Base-by-base conservation (phyloP, 2,329 filamentous ascomycete genomes). In the Ascochyta pisi region DNA sequence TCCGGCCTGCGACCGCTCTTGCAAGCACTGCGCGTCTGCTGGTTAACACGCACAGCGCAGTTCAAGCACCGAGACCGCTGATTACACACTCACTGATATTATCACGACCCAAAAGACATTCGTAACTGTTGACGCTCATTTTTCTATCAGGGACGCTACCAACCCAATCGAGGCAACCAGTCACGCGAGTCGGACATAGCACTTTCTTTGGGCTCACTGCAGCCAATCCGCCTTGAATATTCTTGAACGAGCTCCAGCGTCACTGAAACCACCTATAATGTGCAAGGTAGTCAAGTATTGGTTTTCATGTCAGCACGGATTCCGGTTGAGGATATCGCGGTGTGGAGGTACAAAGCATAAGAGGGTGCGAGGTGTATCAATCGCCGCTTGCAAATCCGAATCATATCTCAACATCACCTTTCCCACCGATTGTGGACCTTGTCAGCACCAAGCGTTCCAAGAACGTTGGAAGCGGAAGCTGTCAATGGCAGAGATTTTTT, bases 281-380 rank as follows among this genome's bases (percentile, higher is more conserved):
- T 78, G 77, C 68, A 77, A 76, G 39, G 64, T 70, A 24, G 58
- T 71, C 12, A 62, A 58, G 9, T 69, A 73, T 40, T 53, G 39
- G 5, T 77, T 75, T 50, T 50, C 55, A 8, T 78, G 77, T 61
- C 56, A 62, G 0, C 76, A 78, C 57, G 55, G 54, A 8, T 38
- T 68, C 49, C 49, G 51, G 19, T 60, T 71, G 27, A 63, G 66
- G 16, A 63, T 66, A 9, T 77, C 73, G 3, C 64, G 61, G 19
- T 78, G 77, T 57, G 48, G 61, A 10, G 76, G 73, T 12, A 73
- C 64, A 2, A 73, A 68, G 33, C 66, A 65, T 27, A 71, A 68
- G 35, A n/a, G 19, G 7, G 62, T 50, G 0, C 38, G 44, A 1
- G 58, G 49, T 27, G 60, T 45, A 24, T 41, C 31, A 8, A 58